phyloP scores from a whole-genome alignment of 2,329 filamentous ascomycete species.

The Aspergillus felis region DNA sequence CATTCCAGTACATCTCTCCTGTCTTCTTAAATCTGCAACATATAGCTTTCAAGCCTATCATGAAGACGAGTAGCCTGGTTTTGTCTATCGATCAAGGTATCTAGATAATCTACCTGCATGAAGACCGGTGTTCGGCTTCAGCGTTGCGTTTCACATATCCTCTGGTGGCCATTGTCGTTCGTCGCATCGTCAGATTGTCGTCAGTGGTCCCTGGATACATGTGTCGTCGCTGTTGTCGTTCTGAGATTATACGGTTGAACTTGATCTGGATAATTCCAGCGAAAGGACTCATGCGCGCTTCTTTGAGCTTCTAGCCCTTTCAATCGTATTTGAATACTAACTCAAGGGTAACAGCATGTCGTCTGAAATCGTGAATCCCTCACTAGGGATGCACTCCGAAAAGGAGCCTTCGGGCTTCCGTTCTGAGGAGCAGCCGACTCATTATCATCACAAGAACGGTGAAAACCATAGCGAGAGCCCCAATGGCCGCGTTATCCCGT shows the following conservation, averaged over 20 bases:
- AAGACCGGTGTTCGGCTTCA: constrained; percentile 39
- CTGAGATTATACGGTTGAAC: constrained; percentile 45
- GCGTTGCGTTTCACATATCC: constrained; percentile 6
- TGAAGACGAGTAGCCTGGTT: constrained; percentile 38
- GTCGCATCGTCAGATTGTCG: not conserved
- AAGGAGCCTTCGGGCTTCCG: constrained; percentile 17
- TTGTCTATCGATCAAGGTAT: constrained; percentile 42
- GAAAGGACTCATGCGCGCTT: constrained; percentile 42
- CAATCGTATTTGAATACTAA: constrained; percentile 16
- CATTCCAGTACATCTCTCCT: constrained; percentile 26
- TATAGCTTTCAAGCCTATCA: constrained; percentile 22
- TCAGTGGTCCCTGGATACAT: not conserved
- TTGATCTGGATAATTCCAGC: constrained; percentile 46
- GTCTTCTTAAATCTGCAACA: constrained; percentile 16
- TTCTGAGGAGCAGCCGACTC: constrained; percentile 9
- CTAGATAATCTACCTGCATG: constrained; percentile 37
- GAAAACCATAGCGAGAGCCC: constrained; percentile 7
- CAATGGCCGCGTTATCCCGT: constrained; percentile 14
- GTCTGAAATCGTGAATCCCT: constrained; percentile 24
- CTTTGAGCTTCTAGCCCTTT: constrained; percentile 11
- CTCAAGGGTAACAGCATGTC: constrained; percentile 27
- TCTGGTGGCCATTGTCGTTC: not conserved
- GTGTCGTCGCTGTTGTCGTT: constrained; percentile 24
- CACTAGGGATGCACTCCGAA: constrained; percentile 23
- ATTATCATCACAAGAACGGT: constrained; percentile 15